A percentile compares a stretch with the other conserved stretches of the same genome.
phyloP scores from a whole-genome alignment of 441 rosid species.

The Erodium chrysanthum region DNA sequence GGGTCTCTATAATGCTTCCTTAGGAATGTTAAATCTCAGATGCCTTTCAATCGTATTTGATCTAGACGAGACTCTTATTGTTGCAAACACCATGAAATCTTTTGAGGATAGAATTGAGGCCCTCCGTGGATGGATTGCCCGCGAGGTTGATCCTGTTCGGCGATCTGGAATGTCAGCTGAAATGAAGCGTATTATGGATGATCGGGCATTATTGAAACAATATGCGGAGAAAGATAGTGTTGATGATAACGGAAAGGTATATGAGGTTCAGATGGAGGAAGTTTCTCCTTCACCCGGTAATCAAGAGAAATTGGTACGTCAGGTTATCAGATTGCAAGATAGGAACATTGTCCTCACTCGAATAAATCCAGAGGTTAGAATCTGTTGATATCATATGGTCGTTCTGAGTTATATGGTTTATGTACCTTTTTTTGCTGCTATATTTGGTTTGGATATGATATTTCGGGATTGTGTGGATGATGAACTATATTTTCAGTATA shows the following conservation, averaged over 20 bases:
- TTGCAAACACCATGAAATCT: constrained; percentile 92
- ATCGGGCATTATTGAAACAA: constrained; percentile 72
- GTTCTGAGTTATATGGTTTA: background rate
- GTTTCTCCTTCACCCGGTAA: constrained; percentile 49
- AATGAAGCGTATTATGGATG: constrained; percentile 62
- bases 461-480: background rate
- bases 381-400: constrained; percentile 4
- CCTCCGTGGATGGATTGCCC: constrained; percentile 63
- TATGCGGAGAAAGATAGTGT: constrained; percentile 62
- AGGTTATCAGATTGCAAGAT: constrained; percentile 75
- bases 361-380: constrained; percentile 79
- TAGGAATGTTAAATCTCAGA: constrained; percentile 69
- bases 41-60: constrained; percentile 90
- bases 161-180: constrained; percentile 66
- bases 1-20: constrained; percentile 68
- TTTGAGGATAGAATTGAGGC: constrained; percentile 81
- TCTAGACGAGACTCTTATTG: constrained; percentile 91
- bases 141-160: constrained; percentile 65
- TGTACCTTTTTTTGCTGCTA: background rate
- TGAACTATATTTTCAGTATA: background rate
- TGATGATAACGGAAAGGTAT: constrained; percentile 53
- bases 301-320: constrained; percentile 65
- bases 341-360: constrained; percentile 68
- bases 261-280: constrained; percentile 74
- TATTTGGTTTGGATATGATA: background rate